Percentiles rank a stretch among this genome's conserved stretches.
These are phyloP conservation scores for Elsinoe necatrix DNA, from an alignment of 2,329 filamentous ascomycete species.

Conservation along the genomic window DNA sequence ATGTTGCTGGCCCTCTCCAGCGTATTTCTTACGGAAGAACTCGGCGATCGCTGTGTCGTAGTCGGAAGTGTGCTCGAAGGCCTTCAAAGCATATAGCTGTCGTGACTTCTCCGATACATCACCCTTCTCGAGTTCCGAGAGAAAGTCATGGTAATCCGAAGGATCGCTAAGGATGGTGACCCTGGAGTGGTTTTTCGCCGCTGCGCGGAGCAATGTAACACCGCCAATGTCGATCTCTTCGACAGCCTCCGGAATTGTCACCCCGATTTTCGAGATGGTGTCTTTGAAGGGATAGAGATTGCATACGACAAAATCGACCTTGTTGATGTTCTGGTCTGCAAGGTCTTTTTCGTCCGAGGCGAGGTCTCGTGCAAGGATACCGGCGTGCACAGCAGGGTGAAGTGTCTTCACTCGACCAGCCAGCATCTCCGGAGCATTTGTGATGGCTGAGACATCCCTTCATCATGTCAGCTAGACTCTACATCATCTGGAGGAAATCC, in stretches of 20 bases:
- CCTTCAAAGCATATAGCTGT: conserved; percentile 87
- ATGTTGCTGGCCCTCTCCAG: conserved; percentile 73
- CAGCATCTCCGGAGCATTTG: conserved; percentile 90
- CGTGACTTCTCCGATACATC: conserved; percentile 79
- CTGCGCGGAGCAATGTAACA: conserved; percentile 89
- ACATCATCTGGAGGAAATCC: not conserved
- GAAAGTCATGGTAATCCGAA: conserved; percentile 84
- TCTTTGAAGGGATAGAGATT: conserved; percentile 99
- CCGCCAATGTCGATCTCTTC: conserved; percentile 99
- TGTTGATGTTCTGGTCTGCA: conserved; percentile 86
- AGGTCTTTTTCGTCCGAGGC: conserved; percentile 96
- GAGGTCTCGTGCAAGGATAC: conserved; percentile 88
- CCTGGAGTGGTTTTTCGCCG: conserved; percentile 93
- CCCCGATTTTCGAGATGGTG: conserved; percentile 92
- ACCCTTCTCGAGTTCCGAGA: conserved; percentile 78
- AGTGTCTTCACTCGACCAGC: conserved; percentile 89
- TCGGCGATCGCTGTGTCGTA: conserved; percentile 91
- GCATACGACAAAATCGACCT: conserved; percentile 92
- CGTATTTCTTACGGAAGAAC: conserved; percentile 97
- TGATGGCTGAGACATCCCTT: conserved; percentile 96
- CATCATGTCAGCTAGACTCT: not conserved
- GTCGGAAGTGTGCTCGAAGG: conserved; percentile 95
- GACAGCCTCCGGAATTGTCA: conserved; percentile 91
- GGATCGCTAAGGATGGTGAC: conserved; percentile 96
- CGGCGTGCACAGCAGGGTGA: conserved; percentile 67